Conservation (phyloP, 768 basidiomycete genomes). For the Infundibulicybe gibba region DNA sequence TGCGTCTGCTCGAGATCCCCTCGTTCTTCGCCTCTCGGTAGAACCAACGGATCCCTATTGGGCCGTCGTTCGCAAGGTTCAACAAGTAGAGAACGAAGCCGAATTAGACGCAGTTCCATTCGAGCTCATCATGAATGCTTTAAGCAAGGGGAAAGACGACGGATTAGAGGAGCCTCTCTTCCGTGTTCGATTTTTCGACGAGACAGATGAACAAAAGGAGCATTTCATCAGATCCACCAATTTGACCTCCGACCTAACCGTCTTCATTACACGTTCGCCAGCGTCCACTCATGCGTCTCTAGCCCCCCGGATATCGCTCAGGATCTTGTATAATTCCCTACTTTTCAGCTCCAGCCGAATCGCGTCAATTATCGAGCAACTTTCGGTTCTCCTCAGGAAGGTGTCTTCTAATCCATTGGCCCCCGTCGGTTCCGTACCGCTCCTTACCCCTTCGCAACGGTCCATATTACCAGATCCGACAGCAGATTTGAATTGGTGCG, state of each 20-base stretch:
- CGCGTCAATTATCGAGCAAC: constrained; percentile 77
- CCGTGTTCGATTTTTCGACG: constrained; percentile 95
- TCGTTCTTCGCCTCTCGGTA: constrained; percentile 79
- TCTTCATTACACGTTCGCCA: constrained; percentile 79
- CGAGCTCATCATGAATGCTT: constrained; percentile 65
- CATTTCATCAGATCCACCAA: constrained; percentile 77
- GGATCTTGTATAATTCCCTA: constrained; percentile 91
- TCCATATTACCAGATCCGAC: constrained; percentile 76
- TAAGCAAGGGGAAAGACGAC: constrained; percentile 66
- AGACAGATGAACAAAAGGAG: constrained; percentile 71
- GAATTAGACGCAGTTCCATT: constrained; percentile 80
- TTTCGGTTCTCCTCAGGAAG: constrained; percentile 72
- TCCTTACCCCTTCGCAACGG: constrained; percentile 72
- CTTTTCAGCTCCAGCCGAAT: constrained; percentile 84
- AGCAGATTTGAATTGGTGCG: constrained; percentile 93
- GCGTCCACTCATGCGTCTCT: constrained; percentile 66
- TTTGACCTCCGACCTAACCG: constrained; percentile 87
- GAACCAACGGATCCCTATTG: constrained; percentile 88
- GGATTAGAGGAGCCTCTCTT: constrained; percentile 68
- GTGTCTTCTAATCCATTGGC: constrained; percentile 65
- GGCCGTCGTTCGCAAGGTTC: constrained; percentile 82
- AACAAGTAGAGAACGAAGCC: constrained; percentile 80
- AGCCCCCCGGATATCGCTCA: constrained; percentile 72
- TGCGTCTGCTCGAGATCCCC: constrained; percentile 66
- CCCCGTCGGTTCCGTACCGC: constrained; percentile 73